Conservation (phyloP, 805 yeast genomes). For the Metschnikowia santaceciliae region DNA sequence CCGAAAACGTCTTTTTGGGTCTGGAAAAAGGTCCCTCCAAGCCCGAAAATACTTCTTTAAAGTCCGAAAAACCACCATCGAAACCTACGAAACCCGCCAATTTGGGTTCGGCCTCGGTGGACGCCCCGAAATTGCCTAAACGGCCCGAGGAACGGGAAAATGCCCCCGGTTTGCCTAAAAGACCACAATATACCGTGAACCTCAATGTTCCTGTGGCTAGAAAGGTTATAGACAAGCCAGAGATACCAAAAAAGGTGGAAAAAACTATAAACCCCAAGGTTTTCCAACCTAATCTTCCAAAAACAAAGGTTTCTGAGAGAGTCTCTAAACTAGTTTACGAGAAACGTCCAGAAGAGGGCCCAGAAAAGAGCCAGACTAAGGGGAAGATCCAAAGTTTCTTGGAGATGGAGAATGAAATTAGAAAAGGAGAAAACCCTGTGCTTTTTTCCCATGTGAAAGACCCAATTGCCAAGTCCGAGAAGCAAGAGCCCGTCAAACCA, state of each 20-base stretch:
- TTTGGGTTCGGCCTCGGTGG: not conserved
- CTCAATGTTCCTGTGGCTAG: slow-evolving; percentile 1
- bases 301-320: no score
- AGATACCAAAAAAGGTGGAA: not conserved
- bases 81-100: not conserved
- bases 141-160: not conserved
- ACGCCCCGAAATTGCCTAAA: not conserved
- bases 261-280: no score
- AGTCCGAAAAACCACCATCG: not conserved
- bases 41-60: not conserved
- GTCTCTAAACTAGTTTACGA: no score
- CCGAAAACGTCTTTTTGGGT: no score
- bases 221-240: not conserved
- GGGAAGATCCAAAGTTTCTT: not conserved
- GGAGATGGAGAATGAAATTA: slow-evolving; percentile 5
- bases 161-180: slow-evolving; percentile 11
- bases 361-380: no score
- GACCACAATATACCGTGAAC: slow-evolving; percentile 5
- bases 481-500: slow-evolving; percentile 5
- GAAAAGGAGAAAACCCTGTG: not conserved
- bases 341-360: no score
- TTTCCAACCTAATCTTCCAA: no score
- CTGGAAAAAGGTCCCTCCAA: no score
- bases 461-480: not conserved
- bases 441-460: not conserved